phyloP scores from a whole-genome alignment of 176 grass and related monocot species.

The Oryza glumipatula region DNA sequence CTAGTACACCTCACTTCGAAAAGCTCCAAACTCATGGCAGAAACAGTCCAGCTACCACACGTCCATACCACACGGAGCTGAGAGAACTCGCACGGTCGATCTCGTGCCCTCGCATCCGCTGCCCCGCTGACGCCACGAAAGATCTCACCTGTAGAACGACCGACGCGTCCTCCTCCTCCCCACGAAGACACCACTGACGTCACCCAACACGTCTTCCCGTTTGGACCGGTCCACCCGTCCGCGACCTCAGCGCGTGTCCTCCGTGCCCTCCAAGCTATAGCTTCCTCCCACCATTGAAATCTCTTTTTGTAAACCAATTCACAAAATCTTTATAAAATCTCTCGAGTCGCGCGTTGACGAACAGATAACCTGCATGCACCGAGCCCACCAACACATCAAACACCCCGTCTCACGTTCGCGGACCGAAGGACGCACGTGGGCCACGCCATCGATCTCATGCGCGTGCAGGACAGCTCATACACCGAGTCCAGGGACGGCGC shows the following conservation, averaged over 20 bases:
- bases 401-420: background rate
- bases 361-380: background rate
- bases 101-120: background rate
- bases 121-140: conserved; percentile 37
- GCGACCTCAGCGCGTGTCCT: conserved; percentile 4
- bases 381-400: conserved; percentile 24
- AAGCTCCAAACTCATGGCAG: background rate
- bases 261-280: conserved; percentile 44
- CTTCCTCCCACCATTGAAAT: background rate
- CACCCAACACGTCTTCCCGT: conserved; percentile 56
- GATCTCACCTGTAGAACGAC: conserved; percentile 14
- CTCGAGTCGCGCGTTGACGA: conserved; percentile 19
- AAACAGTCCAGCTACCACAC: background rate
- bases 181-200: conserved; percentile 11
- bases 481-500: background rate
- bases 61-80: background rate
- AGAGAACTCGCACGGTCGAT: background rate
- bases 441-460: background rate
- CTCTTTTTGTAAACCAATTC: background rate
- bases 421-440: background rate
- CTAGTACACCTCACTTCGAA: background rate
- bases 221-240: conserved; percentile 40
- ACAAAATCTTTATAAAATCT: too few species aligned
- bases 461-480: background rate
- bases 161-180: background rate